Conservation (phyloP, 2,329 filamentous ascomycete genomes). For the Trichoderma breve region DNA sequence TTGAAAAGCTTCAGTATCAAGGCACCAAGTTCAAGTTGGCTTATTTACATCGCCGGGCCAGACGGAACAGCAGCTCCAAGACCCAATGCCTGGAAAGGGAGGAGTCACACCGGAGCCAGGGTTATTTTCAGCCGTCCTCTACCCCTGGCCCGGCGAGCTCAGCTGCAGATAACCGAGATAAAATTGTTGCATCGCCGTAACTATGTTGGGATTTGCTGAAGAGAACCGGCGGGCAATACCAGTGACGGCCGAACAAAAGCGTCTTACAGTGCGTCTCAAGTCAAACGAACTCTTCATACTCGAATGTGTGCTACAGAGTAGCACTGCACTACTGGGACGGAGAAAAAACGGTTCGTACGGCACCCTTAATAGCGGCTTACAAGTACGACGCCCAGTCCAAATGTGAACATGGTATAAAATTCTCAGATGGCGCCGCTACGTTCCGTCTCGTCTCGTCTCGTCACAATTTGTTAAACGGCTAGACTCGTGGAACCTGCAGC, state of each 20-base stretch:
- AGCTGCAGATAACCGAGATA: conserved; percentile 21
- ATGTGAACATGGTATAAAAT: not conserved
- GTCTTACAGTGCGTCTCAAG: not conserved
- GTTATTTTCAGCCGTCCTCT: conserved; percentile 2
- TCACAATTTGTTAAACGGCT: not conserved
- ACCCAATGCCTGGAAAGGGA: not conserved
- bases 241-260: not conserved
- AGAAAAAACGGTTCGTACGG: not conserved
- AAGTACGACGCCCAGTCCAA: not conserved
- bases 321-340: not conserved
- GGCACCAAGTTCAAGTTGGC: not conserved
- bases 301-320: not conserved
- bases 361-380: not conserved
- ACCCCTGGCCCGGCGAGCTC: conserved; percentile 9
- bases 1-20: conserved; percentile 5
- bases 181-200: conserved; percentile 15
- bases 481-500: not conserved
- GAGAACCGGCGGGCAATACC: not conserved
- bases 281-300: not conserved
- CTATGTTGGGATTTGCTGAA: not conserved
- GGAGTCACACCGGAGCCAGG: not conserved
- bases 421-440: not conserved
- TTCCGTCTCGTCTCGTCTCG: not conserved
- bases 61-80: not conserved
- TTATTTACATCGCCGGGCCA: not conserved